phyloP scores from a whole-genome alignment of 2,329 filamentous ascomycete genomes.

The Fusarium devonianum region DNA sequence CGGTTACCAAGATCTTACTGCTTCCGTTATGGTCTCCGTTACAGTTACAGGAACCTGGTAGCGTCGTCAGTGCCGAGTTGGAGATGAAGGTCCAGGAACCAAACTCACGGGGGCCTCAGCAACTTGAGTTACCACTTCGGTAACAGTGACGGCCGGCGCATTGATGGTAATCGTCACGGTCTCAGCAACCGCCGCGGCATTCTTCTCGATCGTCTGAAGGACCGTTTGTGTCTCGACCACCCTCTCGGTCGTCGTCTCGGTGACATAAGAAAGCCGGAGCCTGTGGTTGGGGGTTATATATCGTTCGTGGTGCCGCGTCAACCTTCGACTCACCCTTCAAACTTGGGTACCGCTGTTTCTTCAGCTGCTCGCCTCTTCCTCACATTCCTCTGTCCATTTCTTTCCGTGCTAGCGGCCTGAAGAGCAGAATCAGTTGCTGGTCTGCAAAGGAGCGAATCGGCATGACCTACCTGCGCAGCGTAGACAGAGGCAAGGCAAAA shows the following conservation, averaged over 20 bases:
- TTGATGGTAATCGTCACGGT: constrained; percentile 32
- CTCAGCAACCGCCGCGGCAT: constrained; percentile 5
- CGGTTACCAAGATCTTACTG: constrained; percentile 3
- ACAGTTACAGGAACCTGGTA: constrained; percentile 25
- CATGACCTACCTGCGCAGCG: constrained; percentile 30
- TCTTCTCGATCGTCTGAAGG: constrained; percentile 17
- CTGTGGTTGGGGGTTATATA: constrained; percentile 22
- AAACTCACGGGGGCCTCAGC: constrained; percentile 28
- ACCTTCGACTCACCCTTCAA: constrained; percentile 35
- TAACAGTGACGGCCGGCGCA: constrained; percentile 17
- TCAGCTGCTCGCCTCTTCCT: constrained; percentile 30
- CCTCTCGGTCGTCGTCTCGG: constrained; percentile 34
- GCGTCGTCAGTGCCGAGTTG: background rate
- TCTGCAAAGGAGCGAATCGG: background rate
- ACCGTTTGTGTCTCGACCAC: constrained; percentile 29
- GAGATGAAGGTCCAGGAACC: too few relatives aligned
- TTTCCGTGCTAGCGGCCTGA: constrained; percentile 31
- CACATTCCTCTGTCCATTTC: constrained; percentile 15
- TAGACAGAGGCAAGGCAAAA: constrained; percentile 31
- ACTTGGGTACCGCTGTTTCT: constrained; percentile 22
- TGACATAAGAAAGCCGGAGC: constrained; percentile 37
- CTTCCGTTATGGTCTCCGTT: constrained; percentile 16
- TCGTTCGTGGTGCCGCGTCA: too few relatives aligned
- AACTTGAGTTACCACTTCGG: constrained; percentile 27
- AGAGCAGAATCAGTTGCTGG: too few relatives aligned